Evolutionary conservation across 1,284 basidiomycete species (phyloP), one percentile per base, ranked within the genome.

Genomic region (Entoloma clypeatum): DNA sequence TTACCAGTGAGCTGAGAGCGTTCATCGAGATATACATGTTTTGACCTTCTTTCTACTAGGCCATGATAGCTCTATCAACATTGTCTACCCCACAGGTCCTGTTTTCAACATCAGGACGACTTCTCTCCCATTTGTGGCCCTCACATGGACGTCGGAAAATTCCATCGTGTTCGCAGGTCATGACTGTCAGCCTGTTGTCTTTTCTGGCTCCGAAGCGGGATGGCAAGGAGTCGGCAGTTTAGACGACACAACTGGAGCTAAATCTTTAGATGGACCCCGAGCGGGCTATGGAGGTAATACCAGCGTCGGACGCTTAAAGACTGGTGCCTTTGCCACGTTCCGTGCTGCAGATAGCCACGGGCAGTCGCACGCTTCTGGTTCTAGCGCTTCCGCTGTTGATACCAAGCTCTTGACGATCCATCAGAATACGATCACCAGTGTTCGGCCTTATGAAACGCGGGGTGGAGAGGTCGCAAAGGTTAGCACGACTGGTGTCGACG

Each of bases 401-500:
- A 86, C 84, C 8, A 88, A 88, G 61, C 69, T 91, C 47, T 71
- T 74, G 59, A 99, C 95, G 3, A 79, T 96, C 29, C 96, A 99
- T 64, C 95, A 98, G 73, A 99, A 99, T 69, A 96, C 94, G 29
- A 98, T 99, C 65, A 98, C 93, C n/a, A 85, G 74, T 52, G 73
- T 96, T 33, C 72, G 91, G 42, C 69, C 86, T 18, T 95, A 90
- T 55, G 83, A 85, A 46, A 75, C 74, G 47, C 69, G 68, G 2
- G 77, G 72, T 14, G 79, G 78, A 0, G 65, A 74, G 3, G 84
- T 97, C 5, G 72, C 69, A 33, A 77, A 77, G 53, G 84, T 99
- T 44, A 92, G 86, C 59, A 97, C 94, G 11, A 86, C 82, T n/a
- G 96, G 93, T 7, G 89, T 94, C 19, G 96, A 99, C 65, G 96